Evolutionary conservation across 176 grass and related monocot species (phyloP).

Genomic region (Guadua angustifolia): DNA sequence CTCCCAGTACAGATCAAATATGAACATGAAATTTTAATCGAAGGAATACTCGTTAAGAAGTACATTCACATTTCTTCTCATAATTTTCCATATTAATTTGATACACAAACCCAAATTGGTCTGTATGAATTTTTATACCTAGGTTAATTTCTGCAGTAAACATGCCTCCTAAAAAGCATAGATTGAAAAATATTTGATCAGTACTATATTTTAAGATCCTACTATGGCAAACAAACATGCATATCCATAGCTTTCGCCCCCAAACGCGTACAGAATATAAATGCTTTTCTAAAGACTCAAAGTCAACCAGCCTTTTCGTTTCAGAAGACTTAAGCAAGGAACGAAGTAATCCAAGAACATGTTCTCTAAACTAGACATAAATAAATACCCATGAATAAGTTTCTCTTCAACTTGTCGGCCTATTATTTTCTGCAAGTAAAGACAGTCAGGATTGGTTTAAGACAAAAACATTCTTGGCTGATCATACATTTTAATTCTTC

Average conservation of each 20-base stretch:
- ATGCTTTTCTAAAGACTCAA: conserved; percentile 6
- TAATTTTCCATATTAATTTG: neutral
- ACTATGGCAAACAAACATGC: neutral
- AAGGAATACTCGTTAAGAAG: no score
- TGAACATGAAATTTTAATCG: neutral
- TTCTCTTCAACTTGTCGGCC: conserved; percentile 47
- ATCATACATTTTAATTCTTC: conserved; percentile 26
- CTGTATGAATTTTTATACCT: neutral
- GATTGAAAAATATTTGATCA: neutral
- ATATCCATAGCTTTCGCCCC: conserved; percentile 11
- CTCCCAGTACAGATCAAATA: neutral
- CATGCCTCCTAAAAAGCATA: neutral
- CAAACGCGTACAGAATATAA: conserved; percentile 30
- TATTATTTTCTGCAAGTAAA: conserved; percentile 35
- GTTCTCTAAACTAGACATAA: conserved; percentile 31
- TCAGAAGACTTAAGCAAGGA: conserved; percentile 32
- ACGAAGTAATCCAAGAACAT: conserved; percentile 27
- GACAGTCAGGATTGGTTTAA: conserved; percentile 20
- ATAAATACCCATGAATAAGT: conserved; percentile 34
- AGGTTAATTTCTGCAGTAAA: neutral
- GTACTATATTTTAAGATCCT: neutral
- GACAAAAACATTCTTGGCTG: conserved; percentile 9
- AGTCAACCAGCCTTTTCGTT: conserved; percentile 50
- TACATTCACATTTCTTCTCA: no score
- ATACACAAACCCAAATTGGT: neutral